A percentile compares a stretch with the other conserved stretches of the same genome.
Conservation (phyloP, 2,329 filamentous ascomycete species). For the Hypoxylon sp. region DNA sequence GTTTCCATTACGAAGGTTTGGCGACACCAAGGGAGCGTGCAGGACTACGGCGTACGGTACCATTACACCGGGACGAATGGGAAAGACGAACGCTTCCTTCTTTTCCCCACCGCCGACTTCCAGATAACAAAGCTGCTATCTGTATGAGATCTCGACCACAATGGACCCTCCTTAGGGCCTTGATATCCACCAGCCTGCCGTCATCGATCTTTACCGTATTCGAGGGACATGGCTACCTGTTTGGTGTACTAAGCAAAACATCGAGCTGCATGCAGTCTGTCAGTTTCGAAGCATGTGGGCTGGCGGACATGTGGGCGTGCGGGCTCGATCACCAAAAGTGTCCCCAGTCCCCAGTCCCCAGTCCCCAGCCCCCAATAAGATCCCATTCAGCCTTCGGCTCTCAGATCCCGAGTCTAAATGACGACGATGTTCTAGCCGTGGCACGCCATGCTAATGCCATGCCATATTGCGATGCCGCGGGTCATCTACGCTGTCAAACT, state of each 20-base stretch:
- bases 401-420: conserved; percentile 24
- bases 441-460: not conserved
- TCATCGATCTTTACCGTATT: conserved; percentile 18
- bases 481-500: conserved; percentile 16
- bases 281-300: conserved; percentile 26
- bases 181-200: conserved; percentile 24
- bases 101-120: conserved; percentile 16
- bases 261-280: conserved; percentile 26
- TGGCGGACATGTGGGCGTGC: not conserved
- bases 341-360: not conserved
- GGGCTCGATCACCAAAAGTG: conserved; percentile 4
- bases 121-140: conserved; percentile 30
- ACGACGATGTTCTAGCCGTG: conserved; percentile 16
- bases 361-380: conserved; percentile 7
- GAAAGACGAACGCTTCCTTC: conserved; percentile 26
- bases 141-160: conserved; percentile 22
- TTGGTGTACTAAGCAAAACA: conserved; percentile 25
- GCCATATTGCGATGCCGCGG: conserved; percentile 7
- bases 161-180: conserved; percentile 11
- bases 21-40: conserved; percentile 41
- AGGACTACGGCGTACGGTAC: conserved; percentile 41
- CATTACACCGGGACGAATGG: conserved; percentile 41
- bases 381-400: conserved; percentile 32
- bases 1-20: conserved; percentile 41
- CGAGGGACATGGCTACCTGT: conserved; percentile 20